These are phyloP conservation scores for Botryosphaeria agaves DNA, from an alignment of 2,329 filamentous ascomycete species.

Conservation along the genomic window DNA sequence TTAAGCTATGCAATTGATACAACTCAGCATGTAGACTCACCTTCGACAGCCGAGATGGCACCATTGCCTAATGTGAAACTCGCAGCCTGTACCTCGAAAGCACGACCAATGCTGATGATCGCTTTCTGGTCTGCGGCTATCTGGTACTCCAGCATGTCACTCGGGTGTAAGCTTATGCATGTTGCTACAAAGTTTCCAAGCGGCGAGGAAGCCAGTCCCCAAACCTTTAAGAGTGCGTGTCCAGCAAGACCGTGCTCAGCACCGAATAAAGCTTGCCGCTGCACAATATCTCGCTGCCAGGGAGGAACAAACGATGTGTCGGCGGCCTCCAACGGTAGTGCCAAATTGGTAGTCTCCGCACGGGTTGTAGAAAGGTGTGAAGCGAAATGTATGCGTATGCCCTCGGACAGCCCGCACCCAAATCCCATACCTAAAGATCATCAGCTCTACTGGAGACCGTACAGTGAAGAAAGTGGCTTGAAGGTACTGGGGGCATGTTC, in stretches of 20 bases:
- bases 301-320: constrained; percentile 7
- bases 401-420: constrained; percentile 4
- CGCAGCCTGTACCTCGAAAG: too few species aligned
- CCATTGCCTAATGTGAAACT: too few species aligned
- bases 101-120: constrained; percentile 10
- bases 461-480: too few species aligned
- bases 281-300: constrained; percentile 23
- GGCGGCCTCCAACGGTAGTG: constrained; percentile 7
- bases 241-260: constrained; percentile 31
- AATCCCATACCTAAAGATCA: constrained; percentile 15
- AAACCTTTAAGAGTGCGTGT: constrained; percentile 30
- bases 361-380: constrained; percentile 18
- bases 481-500: too few species aligned
- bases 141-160: constrained; percentile 38
- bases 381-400: constrained; percentile 15
- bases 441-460: too few species aligned
- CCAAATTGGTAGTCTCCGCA: constrained; percentile 14
- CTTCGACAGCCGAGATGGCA: too few species aligned
- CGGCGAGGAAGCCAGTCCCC: constrained; percentile 33
- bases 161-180: constrained; percentile 36
- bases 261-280: constrained; percentile 25
- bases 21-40: too few species aligned
- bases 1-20: too few species aligned
- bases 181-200: constrained; percentile 29
- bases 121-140: constrained; percentile 28